Conservation (phyloP, 768 basidiomycete genomes). For the Termitomyces eurrhizus region DNA sequence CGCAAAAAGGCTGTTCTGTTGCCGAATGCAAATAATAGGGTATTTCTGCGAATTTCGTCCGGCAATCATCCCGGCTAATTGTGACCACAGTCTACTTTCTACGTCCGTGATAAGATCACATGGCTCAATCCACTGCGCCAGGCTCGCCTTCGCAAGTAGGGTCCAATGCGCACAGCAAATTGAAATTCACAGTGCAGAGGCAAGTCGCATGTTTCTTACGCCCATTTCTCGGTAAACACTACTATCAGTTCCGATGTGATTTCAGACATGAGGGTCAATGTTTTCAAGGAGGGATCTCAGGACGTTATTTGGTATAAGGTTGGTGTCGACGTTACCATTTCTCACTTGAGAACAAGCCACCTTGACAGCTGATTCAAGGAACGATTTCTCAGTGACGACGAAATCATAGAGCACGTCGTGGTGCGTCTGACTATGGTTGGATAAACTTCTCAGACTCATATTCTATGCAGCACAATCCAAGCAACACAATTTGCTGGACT, state of each 20-base stretch:
- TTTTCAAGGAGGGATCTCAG: conserved; percentile 52
- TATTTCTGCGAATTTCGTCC: background rate
- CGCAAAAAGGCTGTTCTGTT: no score
- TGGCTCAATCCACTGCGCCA: background rate
- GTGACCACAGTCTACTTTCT: background rate
- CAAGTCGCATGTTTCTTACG: conserved; percentile 8
- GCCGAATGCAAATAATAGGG: no score
- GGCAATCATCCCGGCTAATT: background rate
- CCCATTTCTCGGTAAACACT: background rate
- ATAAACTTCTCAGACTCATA: background rate
- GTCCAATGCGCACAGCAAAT: background rate
- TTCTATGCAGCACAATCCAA: conserved; percentile 56
- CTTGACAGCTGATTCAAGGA: conserved; percentile 44
- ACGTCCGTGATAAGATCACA: background rate
- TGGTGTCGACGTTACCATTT: conserved; percentile 14
- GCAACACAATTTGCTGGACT: conserved; percentile 63
- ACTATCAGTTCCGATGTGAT: conserved; percentile 65
- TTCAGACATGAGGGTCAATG: conserved; percentile 62
- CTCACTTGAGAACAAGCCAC: conserved; percentile 2
- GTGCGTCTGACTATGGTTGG: conserved; percentile 35
- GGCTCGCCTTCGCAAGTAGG: background rate
- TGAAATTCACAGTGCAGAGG: conserved; percentile 31
- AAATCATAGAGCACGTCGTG: conserved; percentile 72
- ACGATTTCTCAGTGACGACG: conserved; percentile 65
- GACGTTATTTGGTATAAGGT: conserved; percentile 76